Conservation (phyloP, 2,329 filamentous ascomycete species). For the Atkinsonella hypoxylon region DNA sequence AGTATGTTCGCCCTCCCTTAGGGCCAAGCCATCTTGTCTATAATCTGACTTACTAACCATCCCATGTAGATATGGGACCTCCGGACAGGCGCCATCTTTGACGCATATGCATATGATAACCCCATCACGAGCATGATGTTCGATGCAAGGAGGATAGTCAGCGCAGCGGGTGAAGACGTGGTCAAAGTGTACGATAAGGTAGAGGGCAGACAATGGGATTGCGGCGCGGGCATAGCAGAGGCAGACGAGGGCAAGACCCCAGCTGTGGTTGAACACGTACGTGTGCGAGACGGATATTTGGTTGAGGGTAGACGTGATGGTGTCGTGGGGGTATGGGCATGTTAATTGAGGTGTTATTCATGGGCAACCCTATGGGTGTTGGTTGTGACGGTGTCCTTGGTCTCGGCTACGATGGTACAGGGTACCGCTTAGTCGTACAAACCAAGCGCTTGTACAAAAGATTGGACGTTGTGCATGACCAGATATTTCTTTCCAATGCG, state of each 20-base stretch:
- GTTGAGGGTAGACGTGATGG: conserved; percentile 84
- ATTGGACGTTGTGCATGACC: background rate
- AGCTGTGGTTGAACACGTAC: conserved; percentile 68
- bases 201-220: conserved; percentile 93
- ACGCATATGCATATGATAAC: conserved; percentile 91
- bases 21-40: background rate
- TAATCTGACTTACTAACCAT: conserved; percentile 10
- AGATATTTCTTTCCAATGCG: background rate
- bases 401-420: background rate
- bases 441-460: background rate
- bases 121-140: conserved; percentile 97
- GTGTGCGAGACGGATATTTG: conserved; percentile 88
- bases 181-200: conserved; percentile 98
- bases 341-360: conserved; percentile 24
- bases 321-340: conserved; percentile 82
- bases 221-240: conserved; percentile 67
- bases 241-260: conserved; percentile 53
- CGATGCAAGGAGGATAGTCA: conserved; percentile 77
- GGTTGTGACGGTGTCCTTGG: no score
- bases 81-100: conserved; percentile 85
- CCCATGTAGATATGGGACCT: conserved; percentile 88
- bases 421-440: background rate
- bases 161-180: conserved; percentile 81
- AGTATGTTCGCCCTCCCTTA: conserved; percentile 43
- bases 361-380: no score